A percentile compares a stretch with the other conserved stretches of the same genome.
phyloP scores from a whole-genome alignment of 768 basidiomycete species.

The Hygrophoropsis aurantiaca region DNA sequence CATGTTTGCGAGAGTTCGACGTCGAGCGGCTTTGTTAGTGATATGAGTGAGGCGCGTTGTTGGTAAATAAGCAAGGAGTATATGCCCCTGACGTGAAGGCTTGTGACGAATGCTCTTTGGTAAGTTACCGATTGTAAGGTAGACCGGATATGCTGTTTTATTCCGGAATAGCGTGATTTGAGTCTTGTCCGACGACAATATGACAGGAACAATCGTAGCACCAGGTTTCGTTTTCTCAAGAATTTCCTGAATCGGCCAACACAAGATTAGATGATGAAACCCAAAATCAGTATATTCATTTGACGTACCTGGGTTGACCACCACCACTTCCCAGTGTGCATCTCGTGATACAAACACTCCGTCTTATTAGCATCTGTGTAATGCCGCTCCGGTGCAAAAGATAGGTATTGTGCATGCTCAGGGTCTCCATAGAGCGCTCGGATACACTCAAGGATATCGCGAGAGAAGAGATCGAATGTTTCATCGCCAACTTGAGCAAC shows the following conservation, averaged over 20 bases:
- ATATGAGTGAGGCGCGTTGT: slow-evolving; percentile 5
- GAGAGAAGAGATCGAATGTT: slow-evolving; percentile 28
- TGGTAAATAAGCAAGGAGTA: slow-evolving; percentile 12
- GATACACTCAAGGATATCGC: slow-evolving; percentile 38
- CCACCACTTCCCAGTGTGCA: slow-evolving; percentile 54
- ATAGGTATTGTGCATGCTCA: slow-evolving; percentile 28
- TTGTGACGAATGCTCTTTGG: slow-evolving; percentile 37
- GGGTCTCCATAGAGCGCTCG: slow-evolving; percentile 34
- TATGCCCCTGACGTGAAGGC: slow-evolving; percentile 19
- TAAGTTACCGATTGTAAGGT: slow-evolving; percentile 35
- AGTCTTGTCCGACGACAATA: slow-evolving; percentile 24
- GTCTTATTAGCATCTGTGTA: slow-evolving; percentile 28
- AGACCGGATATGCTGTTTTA: slow-evolving; percentile 17
- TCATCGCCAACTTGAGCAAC: slow-evolving; percentile 30
- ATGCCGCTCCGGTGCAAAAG: slow-evolving; percentile 37
- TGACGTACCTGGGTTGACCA: slow-evolving; percentile 47
- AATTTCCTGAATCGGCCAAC: slow-evolving; percentile 1
- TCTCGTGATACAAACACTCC: slow-evolving; percentile 36
- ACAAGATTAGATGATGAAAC: not conserved
- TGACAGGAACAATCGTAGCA: slow-evolving; percentile 6
- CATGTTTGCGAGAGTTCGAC: slow-evolving; percentile 29
- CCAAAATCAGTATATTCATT: not conserved
- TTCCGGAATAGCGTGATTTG: slow-evolving; percentile 16
- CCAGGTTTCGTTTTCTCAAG: slow-evolving; percentile 13
- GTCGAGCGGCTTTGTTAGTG: slow-evolving; percentile 14